A percentile compares a stretch with the other conserved stretches of the same genome.
Evolutionary conservation across 257 asterid species (phyloP).

Genomic region (Nicotiana knightiana): DNA sequence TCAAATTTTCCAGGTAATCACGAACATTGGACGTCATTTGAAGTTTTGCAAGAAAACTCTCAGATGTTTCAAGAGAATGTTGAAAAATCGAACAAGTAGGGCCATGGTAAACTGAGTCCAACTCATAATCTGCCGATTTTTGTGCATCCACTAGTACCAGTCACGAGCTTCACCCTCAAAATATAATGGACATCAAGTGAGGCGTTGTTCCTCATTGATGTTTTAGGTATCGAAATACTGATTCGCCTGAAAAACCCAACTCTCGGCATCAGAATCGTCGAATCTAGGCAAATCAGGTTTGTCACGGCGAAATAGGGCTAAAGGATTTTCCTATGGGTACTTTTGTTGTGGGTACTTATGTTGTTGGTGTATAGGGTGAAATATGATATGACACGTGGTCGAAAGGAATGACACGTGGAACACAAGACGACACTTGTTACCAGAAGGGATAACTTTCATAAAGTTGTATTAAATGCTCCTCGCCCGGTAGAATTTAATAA

Average conservation of each 20-base stretch:
- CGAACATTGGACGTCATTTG: neutral
- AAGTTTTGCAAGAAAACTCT: neutral
- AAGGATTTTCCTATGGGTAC: no score
- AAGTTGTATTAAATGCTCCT: no score
- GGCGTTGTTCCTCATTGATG: neutral
- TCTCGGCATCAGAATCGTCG: neutral
- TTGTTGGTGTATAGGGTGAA: no score
- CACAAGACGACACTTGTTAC: no score
- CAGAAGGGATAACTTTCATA: no score
- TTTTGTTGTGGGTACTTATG: no score
- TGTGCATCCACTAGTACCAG: slow-evolving; percentile 4
- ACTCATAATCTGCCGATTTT: neutral
- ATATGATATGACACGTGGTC: no score
- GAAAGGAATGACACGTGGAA: no score
- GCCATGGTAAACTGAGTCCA: neutral
- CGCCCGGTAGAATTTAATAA: no score
- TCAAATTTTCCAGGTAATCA: neutral
- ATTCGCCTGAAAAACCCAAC: neutral
- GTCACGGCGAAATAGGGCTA: no score
- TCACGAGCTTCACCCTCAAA: neutral
- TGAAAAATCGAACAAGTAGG: neutral
- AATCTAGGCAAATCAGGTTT: neutral
- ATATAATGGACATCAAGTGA: neutral
- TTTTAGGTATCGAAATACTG: neutral
- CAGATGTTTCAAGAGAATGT: neutral